A percentile compares a stretch with the other conserved stretches of the same genome.
Evolutionary conservation across 1,139 yeast species (phyloP).

Genomic region (Debaryomyces psychrophilus): DNA sequence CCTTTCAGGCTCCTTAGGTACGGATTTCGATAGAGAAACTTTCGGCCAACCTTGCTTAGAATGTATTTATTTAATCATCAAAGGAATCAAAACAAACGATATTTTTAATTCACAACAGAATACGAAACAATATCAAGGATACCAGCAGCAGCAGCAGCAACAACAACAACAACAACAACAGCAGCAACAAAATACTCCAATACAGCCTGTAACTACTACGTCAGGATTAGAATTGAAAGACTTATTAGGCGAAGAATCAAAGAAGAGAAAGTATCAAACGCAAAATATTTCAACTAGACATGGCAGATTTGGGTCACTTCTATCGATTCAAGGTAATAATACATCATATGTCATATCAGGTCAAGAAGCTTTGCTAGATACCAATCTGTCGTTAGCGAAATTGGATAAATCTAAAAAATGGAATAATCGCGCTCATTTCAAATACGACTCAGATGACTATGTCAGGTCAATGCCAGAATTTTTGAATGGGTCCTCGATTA

Average conservation of each 20-base stretch:
- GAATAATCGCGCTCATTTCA: constrained; percentile 50
- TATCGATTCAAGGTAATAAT: constrained; percentile 65
- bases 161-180: constrained; percentile 5
- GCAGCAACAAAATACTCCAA: constrained; percentile 6
- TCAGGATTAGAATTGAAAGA: constrained; percentile 50
- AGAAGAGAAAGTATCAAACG: constrained; percentile 52
- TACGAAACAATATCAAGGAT: neutral
- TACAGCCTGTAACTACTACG: constrained; percentile 27
- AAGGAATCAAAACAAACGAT: constrained; percentile 51
- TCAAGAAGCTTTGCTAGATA: constrained; percentile 61
- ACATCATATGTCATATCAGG: constrained; percentile 74
- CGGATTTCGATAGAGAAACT: constrained; percentile 61
- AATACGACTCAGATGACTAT: constrained; percentile 49
- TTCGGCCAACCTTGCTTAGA: constrained; percentile 72
- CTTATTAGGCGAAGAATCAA: constrained; percentile 60
- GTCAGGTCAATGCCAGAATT: constrained; percentile 31
- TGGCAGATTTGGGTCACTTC: constrained; percentile 86
- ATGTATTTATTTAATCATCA: constrained; percentile 63
- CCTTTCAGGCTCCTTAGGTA: constrained; percentile 63
- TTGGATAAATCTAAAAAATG: constrained; percentile 72
- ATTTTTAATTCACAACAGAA: constrained; percentile 12
- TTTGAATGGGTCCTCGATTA: constrained; percentile 31
- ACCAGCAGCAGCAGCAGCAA: constrained; percentile 1
- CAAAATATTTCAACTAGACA: constrained; percentile 72
- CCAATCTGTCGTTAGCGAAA: constrained; percentile 52